Conservation (phyloP, 2,329 filamentous ascomycete species). For the Pseudogymnoascus sp. region DNA sequence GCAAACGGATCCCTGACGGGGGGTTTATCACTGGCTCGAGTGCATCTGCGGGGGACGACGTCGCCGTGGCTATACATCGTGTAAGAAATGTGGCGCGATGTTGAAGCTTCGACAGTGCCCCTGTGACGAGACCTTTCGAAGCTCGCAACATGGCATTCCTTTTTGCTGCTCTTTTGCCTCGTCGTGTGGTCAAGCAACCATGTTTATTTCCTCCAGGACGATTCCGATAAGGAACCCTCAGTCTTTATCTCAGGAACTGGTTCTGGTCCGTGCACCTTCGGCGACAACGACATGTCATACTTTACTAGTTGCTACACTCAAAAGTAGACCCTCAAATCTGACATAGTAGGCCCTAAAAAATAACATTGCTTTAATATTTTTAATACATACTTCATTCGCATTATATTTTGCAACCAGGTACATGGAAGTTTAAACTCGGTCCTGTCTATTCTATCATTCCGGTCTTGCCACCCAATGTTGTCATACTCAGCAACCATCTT, state of each 20-base stretch:
- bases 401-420: background rate
- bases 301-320: no score
- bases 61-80: conserved; percentile 4
- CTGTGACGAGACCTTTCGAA: background rate
- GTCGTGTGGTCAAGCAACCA: background rate
- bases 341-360: background rate
- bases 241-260: background rate
- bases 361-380: background rate
- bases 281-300: background rate
- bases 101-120: background rate
- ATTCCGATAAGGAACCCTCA: background rate
- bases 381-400: background rate
- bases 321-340: background rate
- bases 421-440: no score
- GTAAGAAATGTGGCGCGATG: background rate
- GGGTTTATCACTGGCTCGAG: conserved; percentile 1
- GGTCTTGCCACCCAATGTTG: no score
- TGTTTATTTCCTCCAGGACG: background rate
- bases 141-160: conserved; percentile 6
- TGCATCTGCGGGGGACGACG: background rate
- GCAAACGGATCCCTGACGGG: conserved; percentile 47
- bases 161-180: background rate
- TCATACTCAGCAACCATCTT: no score
- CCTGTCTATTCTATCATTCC: no score
- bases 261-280: background rate